Evolutionary conservation across 2,329 filamentous ascomycete genomes (phyloP), one percentile per base, ranked within the genome.

Genomic region (Macroventuria anomochaeta): DNA sequence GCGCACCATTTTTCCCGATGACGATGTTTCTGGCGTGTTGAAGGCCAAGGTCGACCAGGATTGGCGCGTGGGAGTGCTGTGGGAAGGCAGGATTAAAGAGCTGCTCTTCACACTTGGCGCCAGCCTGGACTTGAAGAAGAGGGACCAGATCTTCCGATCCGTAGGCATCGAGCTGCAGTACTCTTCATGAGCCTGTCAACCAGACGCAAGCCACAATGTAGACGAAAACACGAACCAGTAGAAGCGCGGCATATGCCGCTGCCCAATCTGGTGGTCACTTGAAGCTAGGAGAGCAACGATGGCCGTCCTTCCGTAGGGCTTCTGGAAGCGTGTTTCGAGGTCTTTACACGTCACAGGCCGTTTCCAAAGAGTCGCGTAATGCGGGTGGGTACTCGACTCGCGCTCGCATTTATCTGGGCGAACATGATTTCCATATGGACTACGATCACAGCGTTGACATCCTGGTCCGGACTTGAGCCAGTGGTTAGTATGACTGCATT

Each of bases 41-140:
- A 99, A 97, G 76, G 89, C 93, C 37, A 85, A 90, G 42, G 81
- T 97, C 46, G 92, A 97, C 71, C 93, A 97, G 77, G 89, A 93
- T 62, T 87, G 91, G 78, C 88, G 88, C 60, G 85, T 97, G 47
- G 90, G 92, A 0, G 74, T 97, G 43, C 77, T 97, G 18, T 99
- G 95, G 93, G 93, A 97, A 73, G 93, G 93, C 2, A 84, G 92
- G 48, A 85, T 96, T 55, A 96, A 97, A 78, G 93, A 96, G 62
- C 79, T 99, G 54, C 82, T 99, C 52, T 96, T 97, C 72, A 96
- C 91, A 65, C 81, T 96, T 34, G 95, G 95, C 8, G 91, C 91
- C 52, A 90, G 87, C 43, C 85, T 99, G 49, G 92, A 96, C 70
- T 81, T 95, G 68, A 86, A 85, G 68, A 86, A 85, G 66, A 80